Evolutionary conservation across 192 early-diverging fungal genomes (phyloP), one percentile per base, ranked within the genome.

Genomic region (Lunasporangiospora selenospora): DNA sequence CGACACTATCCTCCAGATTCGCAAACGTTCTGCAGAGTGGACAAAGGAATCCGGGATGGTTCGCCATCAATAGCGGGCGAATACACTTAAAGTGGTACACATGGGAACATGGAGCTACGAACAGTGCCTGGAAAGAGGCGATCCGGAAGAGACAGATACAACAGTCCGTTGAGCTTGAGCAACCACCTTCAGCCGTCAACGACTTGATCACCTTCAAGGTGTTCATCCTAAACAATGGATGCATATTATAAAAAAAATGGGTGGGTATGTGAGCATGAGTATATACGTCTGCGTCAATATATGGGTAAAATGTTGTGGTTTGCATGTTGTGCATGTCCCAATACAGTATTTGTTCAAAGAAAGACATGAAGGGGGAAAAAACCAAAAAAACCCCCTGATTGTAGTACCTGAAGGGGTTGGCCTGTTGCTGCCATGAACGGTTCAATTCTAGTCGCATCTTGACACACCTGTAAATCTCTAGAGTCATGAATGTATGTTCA

Each of bases 41-140:
- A 76, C 96, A 96, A 38, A 81, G 83, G 80, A 98, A 95, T 38
- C 85, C 83, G 0, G 89, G 86, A 65, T 83, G 87, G 63, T 78
- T 71, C 38, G 81, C 84, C 46, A 85, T 76, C 60, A 97, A 76
- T 11, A 97, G 67, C 3, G 93, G 92, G 54, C 89, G 89, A 61
- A 93, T 90, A 76, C 94, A 96, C 75, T 93, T 93, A 81, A 91
- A 97, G 65, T 97, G 95, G 81, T 92, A 97, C 58, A 90, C 91
- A 55, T 95, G 94, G 23, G 90, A 94, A 78, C 95, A 97, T n/a
- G 95, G 95, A 2, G 93, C 93, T 23, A 95, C 82, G 77, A 97
- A 97, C 43, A 97, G 84, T n/a, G 93, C 91, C 79, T 97, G 95
- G 81, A 87, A 91, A 24, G 93, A 91, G 6, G 85, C 84, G 66